A percentile compares a stretch with the other conserved stretches of the same genome.
These are phyloP conservation scores for Lachnellula hyalina DNA, from an alignment of 2,329 filamentous ascomycete species.

Conservation along the genomic window DNA sequence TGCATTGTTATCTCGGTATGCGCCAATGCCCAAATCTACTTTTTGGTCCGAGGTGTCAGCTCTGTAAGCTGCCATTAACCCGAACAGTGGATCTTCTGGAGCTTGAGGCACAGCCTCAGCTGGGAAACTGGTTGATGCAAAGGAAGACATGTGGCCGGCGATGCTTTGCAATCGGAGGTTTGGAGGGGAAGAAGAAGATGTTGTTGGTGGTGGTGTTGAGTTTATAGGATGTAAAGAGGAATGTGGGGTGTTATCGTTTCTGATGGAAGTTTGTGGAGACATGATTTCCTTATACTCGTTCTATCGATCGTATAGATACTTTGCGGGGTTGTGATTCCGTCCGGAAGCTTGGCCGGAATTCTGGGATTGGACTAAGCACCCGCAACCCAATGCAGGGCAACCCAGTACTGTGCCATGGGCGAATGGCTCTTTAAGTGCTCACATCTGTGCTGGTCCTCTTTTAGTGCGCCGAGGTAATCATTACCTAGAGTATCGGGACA, in stretches of 20 bases:
- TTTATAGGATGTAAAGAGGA: conserved; percentile 1
- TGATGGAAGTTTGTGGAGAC: neutral
- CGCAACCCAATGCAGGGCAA: too few relatives aligned
- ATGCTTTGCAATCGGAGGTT: conserved; percentile 55
- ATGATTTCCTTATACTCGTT: neutral
- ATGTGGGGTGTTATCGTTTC: conserved; percentile 4
- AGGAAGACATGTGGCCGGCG: conserved; percentile 60
- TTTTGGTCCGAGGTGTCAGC: conserved; percentile 74
- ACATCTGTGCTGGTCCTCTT: too few relatives aligned
- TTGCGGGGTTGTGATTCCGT: too few relatives aligned
- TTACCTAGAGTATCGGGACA: too few relatives aligned
- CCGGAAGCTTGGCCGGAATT: too few relatives aligned
- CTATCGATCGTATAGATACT: too few relatives aligned
- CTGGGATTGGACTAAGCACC: too few relatives aligned
- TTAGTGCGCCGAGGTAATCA: too few relatives aligned
- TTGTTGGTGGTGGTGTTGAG: neutral
- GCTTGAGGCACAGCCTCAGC: conserved; percentile 77
- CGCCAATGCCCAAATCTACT: conserved; percentile 87
- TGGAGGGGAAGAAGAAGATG: conserved; percentile 32
- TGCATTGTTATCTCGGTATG: conserved; percentile 89
- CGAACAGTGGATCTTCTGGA: conserved; percentile 92
- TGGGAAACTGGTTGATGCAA: conserved; percentile 60
- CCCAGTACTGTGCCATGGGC: too few relatives aligned
- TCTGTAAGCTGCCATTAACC: conserved; percentile 81
- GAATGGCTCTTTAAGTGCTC: too few relatives aligned